phyloP scores from a whole-genome alignment of 176 grass and related monocot genomes.

The Zizania latifolia region DNA sequence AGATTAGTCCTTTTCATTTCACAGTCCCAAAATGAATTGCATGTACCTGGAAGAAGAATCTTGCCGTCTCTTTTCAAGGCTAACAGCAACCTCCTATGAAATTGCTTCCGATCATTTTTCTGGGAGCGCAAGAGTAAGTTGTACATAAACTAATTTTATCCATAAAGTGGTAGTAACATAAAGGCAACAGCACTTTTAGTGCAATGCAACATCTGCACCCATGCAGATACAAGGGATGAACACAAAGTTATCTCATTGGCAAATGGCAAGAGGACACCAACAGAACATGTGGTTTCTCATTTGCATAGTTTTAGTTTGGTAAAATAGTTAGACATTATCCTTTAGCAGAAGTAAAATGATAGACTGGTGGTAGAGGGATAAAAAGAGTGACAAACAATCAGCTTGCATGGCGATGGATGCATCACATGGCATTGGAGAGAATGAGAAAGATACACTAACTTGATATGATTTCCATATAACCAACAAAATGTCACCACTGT shows the following conservation, averaged over 20 bases:
- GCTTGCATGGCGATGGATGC: background rate
- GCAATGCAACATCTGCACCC: background rate
- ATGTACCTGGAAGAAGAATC: constrained; percentile 31
- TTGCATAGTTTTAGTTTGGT: background rate
- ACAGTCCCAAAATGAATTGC: constrained; percentile 29
- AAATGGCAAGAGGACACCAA: background rate
- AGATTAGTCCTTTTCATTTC: constrained; percentile 33
- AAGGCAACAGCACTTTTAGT: background rate
- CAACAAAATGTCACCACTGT: constrained; percentile 40
- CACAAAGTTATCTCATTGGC: background rate
- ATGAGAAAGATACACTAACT: constrained; percentile 17
- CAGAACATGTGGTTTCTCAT: background rate
- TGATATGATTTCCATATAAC: constrained; percentile 37
- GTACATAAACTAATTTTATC: background rate
- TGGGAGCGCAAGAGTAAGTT: background rate
- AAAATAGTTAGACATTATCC: background rate
- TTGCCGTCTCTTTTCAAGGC: constrained; percentile 2
- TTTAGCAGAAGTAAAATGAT: background rate
- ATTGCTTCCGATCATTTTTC: background rate
- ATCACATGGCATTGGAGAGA: background rate
- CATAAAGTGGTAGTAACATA: background rate
- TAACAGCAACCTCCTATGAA: constrained; percentile 11
- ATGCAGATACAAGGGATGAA: background rate
- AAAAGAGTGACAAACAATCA: background rate
- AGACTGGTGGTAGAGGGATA: background rate